Percentiles rank a stretch among this genome's conserved stretches.
Conservation (phyloP, 2,329 filamentous ascomycete species). For the Ophidiomyces ophidiicola region DNA sequence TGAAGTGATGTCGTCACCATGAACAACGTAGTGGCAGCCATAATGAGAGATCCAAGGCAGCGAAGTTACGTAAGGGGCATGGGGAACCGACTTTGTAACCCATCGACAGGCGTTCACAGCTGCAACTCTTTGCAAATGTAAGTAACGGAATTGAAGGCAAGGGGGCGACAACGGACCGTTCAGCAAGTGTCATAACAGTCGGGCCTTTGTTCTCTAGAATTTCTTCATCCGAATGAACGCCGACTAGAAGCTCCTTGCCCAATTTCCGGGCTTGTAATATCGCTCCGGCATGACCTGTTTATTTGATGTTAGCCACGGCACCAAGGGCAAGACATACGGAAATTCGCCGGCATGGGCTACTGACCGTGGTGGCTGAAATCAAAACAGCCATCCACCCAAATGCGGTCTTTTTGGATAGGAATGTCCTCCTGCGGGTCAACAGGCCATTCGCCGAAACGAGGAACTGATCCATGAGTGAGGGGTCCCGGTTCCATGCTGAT, state of each 20-base stretch:
- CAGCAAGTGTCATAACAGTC: slow-evolving; percentile 86
- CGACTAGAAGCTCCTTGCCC: slow-evolving; percentile 76
- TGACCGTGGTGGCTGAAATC: slow-evolving; percentile 95
- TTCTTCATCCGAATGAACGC: slow-evolving; percentile 88
- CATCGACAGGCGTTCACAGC: slow-evolving; percentile 92
- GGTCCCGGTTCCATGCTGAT: too few species aligned
- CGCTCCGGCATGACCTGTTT: slow-evolving; percentile 77
- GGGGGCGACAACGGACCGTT: slow-evolving; percentile 47
- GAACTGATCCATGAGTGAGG: slow-evolving; percentile 27
- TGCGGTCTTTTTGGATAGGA: slow-evolving; percentile 52
- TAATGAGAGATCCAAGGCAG: slow-evolving; percentile 91
- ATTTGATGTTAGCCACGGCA: slow-evolving; percentile 12
- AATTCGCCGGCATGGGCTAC: slow-evolving; percentile 15
- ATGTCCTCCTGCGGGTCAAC: slow-evolving; percentile 51
- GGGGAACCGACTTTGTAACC: slow-evolving; percentile 70
- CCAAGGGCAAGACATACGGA: neutral
- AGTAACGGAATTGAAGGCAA: slow-evolving; percentile 5
- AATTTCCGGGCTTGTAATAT: slow-evolving; percentile 92
- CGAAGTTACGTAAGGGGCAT: slow-evolving; percentile 88
- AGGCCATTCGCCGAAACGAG: slow-evolving; percentile 48
- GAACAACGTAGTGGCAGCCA: slow-evolving; percentile 88
- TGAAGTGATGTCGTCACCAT: slow-evolving; percentile 94
- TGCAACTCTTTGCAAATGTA: slow-evolving; percentile 48
- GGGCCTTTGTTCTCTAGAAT: slow-evolving; percentile 96
- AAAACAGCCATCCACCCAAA: slow-evolving; percentile 98